phyloP scores from a whole-genome alignment of 345 rosid genomes.

The Carallia brachiata region DNA sequence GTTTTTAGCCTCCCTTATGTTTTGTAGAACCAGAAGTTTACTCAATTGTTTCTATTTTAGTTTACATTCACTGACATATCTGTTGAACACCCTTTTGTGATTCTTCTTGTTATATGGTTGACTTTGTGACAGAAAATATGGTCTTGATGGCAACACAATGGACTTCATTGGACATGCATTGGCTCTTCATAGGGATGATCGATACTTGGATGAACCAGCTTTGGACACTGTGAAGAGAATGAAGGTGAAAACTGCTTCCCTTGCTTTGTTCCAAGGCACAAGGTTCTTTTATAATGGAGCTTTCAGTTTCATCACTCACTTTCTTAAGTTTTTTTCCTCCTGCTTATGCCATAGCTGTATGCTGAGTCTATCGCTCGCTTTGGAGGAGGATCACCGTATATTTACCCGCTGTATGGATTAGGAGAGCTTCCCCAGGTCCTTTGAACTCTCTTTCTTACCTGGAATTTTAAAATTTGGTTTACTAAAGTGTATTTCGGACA shows the following conservation, averaged over 20 bases:
- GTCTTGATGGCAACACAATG: slow-evolving; percentile 75
- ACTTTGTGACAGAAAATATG: slow-evolving; percentile 61
- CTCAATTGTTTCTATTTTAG: not conserved
- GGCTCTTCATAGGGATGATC: slow-evolving; percentile 89
- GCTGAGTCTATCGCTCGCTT: slow-evolving; percentile 89
- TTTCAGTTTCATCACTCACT: slow-evolving; percentile 1
- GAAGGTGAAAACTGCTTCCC: slow-evolving; percentile 54
- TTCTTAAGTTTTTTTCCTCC: slow-evolving; percentile 16
- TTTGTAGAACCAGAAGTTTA: not conserved
- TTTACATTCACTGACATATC: not conserved
- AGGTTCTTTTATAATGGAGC: not conserved
- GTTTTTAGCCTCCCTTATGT: not conserved
- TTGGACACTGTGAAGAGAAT: slow-evolving; percentile 87
- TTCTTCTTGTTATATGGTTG: not conserved
- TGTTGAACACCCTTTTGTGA: not conserved
- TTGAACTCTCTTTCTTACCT: slow-evolving; percentile 1
- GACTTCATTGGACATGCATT: slow-evolving; percentile 97
- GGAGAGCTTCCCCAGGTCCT: slow-evolving; percentile 98
- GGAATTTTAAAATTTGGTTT: not conserved
- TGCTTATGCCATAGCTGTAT: slow-evolving; percentile 55
- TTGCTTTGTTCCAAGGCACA: not conserved
- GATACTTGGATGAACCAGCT: slow-evolving; percentile 76
- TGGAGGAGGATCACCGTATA: slow-evolving; percentile 97
- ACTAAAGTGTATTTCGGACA: not conserved
- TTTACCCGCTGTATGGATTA: slow-evolving; percentile 88